Base-by-base conservation (phyloP, 164 flowering plant genomes). In the Santalum album region DNA sequence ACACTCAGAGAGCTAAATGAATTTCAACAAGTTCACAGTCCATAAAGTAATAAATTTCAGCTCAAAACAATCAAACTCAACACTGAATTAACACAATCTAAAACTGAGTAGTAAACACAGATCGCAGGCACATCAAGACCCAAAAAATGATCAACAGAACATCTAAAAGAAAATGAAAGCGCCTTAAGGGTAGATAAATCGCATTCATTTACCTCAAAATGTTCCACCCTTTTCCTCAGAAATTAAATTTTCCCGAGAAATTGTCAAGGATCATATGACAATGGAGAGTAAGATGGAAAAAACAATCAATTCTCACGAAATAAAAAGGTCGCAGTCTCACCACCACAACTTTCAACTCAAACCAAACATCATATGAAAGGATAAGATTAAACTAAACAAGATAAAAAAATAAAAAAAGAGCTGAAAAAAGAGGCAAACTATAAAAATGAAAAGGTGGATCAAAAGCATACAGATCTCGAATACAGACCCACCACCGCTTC, bases 381-480 rank as follows among this genome's bases (percentile, higher is more conserved):
- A 69, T 63, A 68, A 56, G 63, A 53, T 53, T 65, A 60, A 54
- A n/a, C n/a, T n/a, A n/a, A n/a, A n/a, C n/a, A n/a, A n/a, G n/a
- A n/a, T n/a, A 55, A 19, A 58, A 25, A 65, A 58, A 67, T 35
- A 64, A 58, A 45, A 40, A 50, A 35, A 38, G 5, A 6, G 10
- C 4, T 6, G 7, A 18, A 18, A 5, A 17, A n/a, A 18, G 10
- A 6, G 21, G 51, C 49, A 34, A 18, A 9, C 7, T 2, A 47
- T 47, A 57, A 40, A 29, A 21, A 38, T 6, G 19, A 43, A 19
- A 45, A n/a, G 7, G 49, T 32, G 39, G 55, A 25, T 19, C 39
- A 59, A 67, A 57, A 57, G 46, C 66, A 62, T 18, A 50, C 62
- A 76, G 75, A 74, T 78, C 83, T 62, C 61, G 39, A 65, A 56